phyloP scores from a whole-genome alignment of 352 stramenopile species.

The Globisporangium cystogenes region DNA sequence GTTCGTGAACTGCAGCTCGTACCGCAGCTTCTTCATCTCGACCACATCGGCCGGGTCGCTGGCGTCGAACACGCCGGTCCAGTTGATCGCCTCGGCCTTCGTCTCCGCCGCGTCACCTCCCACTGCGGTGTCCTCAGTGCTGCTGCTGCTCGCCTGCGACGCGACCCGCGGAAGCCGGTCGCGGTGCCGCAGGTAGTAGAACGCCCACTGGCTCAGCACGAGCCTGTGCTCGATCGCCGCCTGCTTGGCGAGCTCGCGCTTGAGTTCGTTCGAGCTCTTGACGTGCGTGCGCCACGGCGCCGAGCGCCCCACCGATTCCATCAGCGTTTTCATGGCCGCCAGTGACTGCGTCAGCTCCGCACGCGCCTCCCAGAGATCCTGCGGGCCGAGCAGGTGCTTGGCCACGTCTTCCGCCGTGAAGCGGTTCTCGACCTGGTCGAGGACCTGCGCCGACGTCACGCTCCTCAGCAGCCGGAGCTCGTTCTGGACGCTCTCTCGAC shows the following conservation, averaged over 20 bases:
- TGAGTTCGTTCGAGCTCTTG: conserved; percentile 56
- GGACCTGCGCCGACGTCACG: conserved; percentile 40
- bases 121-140: not conserved
- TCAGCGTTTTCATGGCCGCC: conserved; percentile 33
- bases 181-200: conserved; percentile 45
- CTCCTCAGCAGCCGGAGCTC: conserved; percentile 28
- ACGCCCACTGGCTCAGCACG: conserved; percentile 52
- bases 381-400: conserved; percentile 22
- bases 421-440: conserved; percentile 27
- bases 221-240: conserved; percentile 46
- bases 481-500: conserved; percentile 5
- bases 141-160: not conserved
- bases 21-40: conserved; percentile 69
- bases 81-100: conserved; percentile 19
- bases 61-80: conserved; percentile 27
- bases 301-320: conserved; percentile 50
- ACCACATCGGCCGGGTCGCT: conserved; percentile 45
- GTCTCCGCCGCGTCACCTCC: not conserved
- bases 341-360: conserved; percentile 45
- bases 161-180: conserved; percentile 7
- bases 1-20: conserved; percentile 53
- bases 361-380: conserved; percentile 21
- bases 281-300: conserved; percentile 59
- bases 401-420: conserved; percentile 29
- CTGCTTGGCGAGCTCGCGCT: conserved; percentile 49